A percentile compares a stretch with the other conserved stretches of the same genome.
Evolutionary conservation across 495 filamentous ascomycete species (phyloP).

Genomic region (Apiosordaria backusii): DNA sequence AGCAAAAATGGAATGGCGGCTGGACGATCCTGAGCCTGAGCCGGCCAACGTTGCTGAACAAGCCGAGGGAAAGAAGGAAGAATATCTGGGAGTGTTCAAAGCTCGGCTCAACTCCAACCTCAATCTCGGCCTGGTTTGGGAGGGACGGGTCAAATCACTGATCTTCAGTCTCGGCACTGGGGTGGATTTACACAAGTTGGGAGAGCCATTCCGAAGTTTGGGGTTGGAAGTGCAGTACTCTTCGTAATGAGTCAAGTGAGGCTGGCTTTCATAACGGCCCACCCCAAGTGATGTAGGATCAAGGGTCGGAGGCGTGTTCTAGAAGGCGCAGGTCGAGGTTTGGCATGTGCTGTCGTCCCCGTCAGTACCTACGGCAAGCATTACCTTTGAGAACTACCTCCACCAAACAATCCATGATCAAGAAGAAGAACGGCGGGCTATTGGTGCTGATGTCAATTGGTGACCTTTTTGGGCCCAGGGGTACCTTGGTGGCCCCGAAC

Average conservation of each 20-base stretch:
- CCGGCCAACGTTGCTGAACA: conserved; percentile 8
- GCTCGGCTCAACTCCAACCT: conserved; percentile 81
- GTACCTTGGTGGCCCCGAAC: background rate
- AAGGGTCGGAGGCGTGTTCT: too few species aligned
- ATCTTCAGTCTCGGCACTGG: conserved; percentile 84
- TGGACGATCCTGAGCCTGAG: conserved; percentile 40
- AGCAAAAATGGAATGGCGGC: conserved; percentile 54
- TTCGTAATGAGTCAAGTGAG: conserved; percentile 60
- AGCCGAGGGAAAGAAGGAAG: conserved; percentile 46
- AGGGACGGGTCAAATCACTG: conserved; percentile 87
- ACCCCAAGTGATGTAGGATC: too few species aligned
- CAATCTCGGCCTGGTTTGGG: conserved; percentile 83
- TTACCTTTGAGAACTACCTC: background rate
- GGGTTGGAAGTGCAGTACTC: conserved; percentile 91
- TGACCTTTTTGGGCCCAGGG: background rate
- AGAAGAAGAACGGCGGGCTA: background rate
- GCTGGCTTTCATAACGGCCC: too few species aligned
- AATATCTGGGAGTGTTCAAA: conserved; percentile 84
- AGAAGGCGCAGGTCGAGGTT: too few species aligned
- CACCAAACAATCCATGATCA: too few species aligned
- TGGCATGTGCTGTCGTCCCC: too few species aligned
- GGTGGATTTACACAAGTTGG: conserved; percentile 67
- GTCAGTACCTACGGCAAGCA: background rate
- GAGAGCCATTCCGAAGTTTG: conserved; percentile 67
- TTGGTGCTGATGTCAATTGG: background rate